Evolutionary conservation across 768 basidiomycete species (phyloP).

Genomic region (Russula vinacea): DNA sequence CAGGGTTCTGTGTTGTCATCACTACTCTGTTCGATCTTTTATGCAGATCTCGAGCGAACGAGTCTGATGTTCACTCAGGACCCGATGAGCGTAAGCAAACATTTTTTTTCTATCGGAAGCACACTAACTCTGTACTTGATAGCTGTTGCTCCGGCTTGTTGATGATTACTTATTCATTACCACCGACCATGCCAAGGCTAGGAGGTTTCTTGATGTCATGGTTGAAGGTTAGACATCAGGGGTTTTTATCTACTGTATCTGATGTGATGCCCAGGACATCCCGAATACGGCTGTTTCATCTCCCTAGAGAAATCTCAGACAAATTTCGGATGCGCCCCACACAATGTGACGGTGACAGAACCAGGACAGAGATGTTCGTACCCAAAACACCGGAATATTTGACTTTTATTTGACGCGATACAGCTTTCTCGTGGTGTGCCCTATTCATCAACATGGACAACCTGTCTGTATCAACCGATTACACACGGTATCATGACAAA

Average conservation of each 20-base stretch:
- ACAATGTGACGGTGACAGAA: constrained; percentile 53
- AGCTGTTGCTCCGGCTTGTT: constrained; percentile 82
- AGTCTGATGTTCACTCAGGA: constrained; percentile 54
- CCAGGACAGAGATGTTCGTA: constrained; percentile 42
- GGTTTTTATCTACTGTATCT: background rate
- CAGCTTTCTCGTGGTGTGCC: constrained; percentile 95
- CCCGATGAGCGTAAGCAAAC: constrained; percentile 55
- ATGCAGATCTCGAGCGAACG: constrained; percentile 79
- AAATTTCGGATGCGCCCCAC: constrained; percentile 69
- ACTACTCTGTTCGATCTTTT: constrained; percentile 91
- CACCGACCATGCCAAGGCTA: constrained; percentile 57
- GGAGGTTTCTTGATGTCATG: constrained; percentile 73
- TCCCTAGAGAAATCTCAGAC: constrained; percentile 84
- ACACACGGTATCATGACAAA: constrained; percentile 58
- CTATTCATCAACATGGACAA: constrained; percentile 69
- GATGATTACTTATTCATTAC: constrained; percentile 95
- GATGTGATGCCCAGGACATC: constrained; percentile 56
- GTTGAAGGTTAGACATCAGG: constrained; percentile 48
- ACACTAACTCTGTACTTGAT: background rate
- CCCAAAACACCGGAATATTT: background rate
- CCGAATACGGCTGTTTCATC: constrained; percentile 92
- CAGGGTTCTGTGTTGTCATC: constrained; percentile 97
- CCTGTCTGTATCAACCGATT: constrained; percentile 78
- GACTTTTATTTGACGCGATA: background rate
- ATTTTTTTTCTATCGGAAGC: background rate